Evolutionary conservation across 257 asterid genomes (phyloP), one percentile per base, ranked within the genome.

Genomic region (Plectranthus barbatus): DNA sequence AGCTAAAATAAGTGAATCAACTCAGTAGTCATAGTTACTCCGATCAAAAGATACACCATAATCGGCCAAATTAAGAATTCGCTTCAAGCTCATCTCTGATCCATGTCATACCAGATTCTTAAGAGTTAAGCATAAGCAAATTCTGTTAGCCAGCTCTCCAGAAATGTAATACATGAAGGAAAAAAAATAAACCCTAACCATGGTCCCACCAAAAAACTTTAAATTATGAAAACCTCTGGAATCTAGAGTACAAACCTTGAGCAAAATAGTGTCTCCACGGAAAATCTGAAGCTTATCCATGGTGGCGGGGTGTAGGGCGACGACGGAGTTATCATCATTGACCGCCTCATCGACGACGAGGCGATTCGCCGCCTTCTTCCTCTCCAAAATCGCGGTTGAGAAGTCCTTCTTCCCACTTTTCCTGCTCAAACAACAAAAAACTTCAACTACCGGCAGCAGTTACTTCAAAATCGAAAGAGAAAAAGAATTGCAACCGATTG

Each of bases 251-350:
- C 13, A n/a, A 42, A 89, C 97, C 95, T 86, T 89, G 7, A 89
- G 70, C 80, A 89, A 55, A 63, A 86, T 74, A 62, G 95, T 86
- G 51, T 86, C 97, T 4, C 96, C 95, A 11, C 93, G 95, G 76
- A 89, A 89, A 60, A 89, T 81, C 76, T 86, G 82, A 34, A 89
- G 97, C 86, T 86, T 89, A 55, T 89, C 97, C 97, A 89, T 84
- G 13, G 97, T 86, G 17, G 61, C 62, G 5, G 97, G 94, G 70
- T 89, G 86, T 17, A 90, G 84, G n/a, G 90, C 41, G 17, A 86
- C 86, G 42, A 84, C 91, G 37, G 96, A 89, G 76, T 86, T 89
- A 64, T 89, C 93, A 66, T 86, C 96, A 77, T 86, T 84, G 71
- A 84, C 95, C 21, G 95, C 95, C 81, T 90, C 97, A 49, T 90